A percentile compares a stretch with the other conserved stretches of the same genome.
Conservation (phyloP, 2,329 filamentous ascomycete genomes). For the Microascus cirrosus region DNA sequence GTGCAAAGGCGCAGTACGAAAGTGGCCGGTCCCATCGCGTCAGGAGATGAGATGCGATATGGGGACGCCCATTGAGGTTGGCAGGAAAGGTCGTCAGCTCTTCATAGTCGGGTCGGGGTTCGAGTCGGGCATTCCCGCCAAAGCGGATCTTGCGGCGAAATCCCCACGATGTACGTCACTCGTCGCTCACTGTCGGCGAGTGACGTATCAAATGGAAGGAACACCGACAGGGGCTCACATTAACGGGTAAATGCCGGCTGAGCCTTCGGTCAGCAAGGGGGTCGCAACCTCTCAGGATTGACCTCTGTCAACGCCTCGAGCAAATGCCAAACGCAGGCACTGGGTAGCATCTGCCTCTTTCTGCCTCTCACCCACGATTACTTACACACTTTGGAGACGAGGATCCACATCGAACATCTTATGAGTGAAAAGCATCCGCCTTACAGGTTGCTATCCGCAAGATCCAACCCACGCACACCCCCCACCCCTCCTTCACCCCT, state of each 20-base stretch:
- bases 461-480: too few relatives aligned
- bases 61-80: neutral
- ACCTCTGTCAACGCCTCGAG: too few relatives aligned
- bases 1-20: neutral
- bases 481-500: too few relatives aligned
- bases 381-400: too few relatives aligned
- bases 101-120: neutral
- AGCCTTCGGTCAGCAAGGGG: neutral
- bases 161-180: neutral
- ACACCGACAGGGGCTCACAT: too few relatives aligned
- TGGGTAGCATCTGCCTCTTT: too few relatives aligned
- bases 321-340: too few relatives aligned
- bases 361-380: too few relatives aligned
- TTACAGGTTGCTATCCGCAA: too few relatives aligned
- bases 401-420: too few relatives aligned
- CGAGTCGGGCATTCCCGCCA: neutral
- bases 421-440: too few relatives aligned
- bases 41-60: neutral
- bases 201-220: neutral
- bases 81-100: neutral
- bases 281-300: too few relatives aligned
- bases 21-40: constrained; percentile 3
- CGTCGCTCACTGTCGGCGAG: neutral
- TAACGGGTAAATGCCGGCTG: neutral
- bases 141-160: neutral